A percentile compares a stretch with the other conserved stretches of the same genome.
Evolutionary conservation across 768 basidiomycete genomes (phyloP).

Genomic region (Hygrocybe punicea): DNA sequence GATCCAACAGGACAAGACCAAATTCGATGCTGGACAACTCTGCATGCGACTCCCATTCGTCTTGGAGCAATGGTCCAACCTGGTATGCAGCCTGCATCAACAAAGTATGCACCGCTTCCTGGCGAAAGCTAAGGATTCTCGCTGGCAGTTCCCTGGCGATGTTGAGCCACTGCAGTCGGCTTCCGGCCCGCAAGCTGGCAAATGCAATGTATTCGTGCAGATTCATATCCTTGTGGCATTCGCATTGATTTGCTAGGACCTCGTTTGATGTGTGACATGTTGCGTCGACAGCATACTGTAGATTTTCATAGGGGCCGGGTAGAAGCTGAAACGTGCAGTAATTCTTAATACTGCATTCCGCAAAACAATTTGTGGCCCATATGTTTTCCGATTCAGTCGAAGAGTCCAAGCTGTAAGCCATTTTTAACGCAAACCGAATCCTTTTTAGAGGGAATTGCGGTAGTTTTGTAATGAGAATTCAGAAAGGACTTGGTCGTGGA

Average conservation of each 20-base stretch:
- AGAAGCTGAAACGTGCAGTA: slow-evolving; percentile 33
- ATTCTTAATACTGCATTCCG: slow-evolving; percentile 10
- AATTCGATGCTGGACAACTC: slow-evolving; percentile 36
- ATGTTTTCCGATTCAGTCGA: not conserved
- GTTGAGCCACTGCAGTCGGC: slow-evolving; percentile 49
- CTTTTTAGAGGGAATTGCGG: slow-evolving; percentile 14
- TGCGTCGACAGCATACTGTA: slow-evolving; percentile 36
- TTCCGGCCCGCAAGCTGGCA: slow-evolving; percentile 44
- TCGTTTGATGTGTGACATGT: slow-evolving; percentile 43
- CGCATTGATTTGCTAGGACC: slow-evolving; percentile 41
- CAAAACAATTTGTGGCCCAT: slow-evolving; percentile 27
- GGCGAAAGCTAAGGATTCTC: slow-evolving; percentile 37
- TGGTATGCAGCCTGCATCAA: slow-evolving; percentile 46
- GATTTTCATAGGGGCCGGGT: slow-evolving; percentile 26
- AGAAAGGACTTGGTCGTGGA: slow-evolving; percentile 35
- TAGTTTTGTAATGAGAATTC: slow-evolving; percentile 29
- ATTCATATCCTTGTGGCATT: slow-evolving; percentile 39
- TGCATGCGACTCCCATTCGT: slow-evolving; percentile 38
- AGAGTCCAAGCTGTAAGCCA: slow-evolving; percentile 21
- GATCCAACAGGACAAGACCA: slow-evolving; percentile 33
- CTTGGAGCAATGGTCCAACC: slow-evolving; percentile 29
- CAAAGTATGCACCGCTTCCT: slow-evolving; percentile 40
- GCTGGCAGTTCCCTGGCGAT: slow-evolving; percentile 45
- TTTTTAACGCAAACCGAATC: slow-evolving; percentile 27
- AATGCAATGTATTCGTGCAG: slow-evolving; percentile 49